Base-by-base conservation (phyloP, 768 basidiomycete genomes). In the Tricholoma hemisulphureum region DNA sequence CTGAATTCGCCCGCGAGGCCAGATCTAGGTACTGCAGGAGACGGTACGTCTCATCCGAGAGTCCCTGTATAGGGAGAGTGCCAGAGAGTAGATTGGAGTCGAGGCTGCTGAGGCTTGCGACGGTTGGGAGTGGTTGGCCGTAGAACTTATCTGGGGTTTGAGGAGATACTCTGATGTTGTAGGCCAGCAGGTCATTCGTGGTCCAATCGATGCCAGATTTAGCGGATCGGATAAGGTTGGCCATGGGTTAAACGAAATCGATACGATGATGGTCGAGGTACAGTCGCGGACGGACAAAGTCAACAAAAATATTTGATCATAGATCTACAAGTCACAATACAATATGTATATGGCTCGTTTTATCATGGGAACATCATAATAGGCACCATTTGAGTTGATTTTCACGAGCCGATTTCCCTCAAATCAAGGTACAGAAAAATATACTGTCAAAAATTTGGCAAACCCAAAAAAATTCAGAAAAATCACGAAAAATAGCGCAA, bases 21-120 rank as follows among this genome's bases (percentile, higher is more conserved):
- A 61, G 51, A 52, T 64, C 58, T 37, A 66, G 29, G 55, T 61
- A 63, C 37, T 61, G 57, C 8, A 65, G 53, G 24, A 60, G 49
- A 37, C 55, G 39, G 54, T 53, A 56, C 13, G 61, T 61, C n/a
- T 58, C 50, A 41, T 66, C 60, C 11, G 61, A 56, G 18, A 63
- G 53, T 11, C 51, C 56, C 41, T 60, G 43, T 23, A 23, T 24
- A 45, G 10, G 10, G 43, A 9, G 43, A 23, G 43, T 45, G 5
- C 23, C 11, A 24, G 13, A 24, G 21, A 23, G 21, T 45, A 45
- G 43, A 13, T 45, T 2, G 24, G 34, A 37, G 32, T 34, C 51
- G 29, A 49, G 28, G 3, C 20, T 26, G 16, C 14, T 28, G 16
- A 48, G 45, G 45, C 45, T 48, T 28, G 24, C 14, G 46, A 48